Conservation (phyloP, 2,329 filamentous ascomycete species). For the Cryphonectria nitschkei region DNA sequence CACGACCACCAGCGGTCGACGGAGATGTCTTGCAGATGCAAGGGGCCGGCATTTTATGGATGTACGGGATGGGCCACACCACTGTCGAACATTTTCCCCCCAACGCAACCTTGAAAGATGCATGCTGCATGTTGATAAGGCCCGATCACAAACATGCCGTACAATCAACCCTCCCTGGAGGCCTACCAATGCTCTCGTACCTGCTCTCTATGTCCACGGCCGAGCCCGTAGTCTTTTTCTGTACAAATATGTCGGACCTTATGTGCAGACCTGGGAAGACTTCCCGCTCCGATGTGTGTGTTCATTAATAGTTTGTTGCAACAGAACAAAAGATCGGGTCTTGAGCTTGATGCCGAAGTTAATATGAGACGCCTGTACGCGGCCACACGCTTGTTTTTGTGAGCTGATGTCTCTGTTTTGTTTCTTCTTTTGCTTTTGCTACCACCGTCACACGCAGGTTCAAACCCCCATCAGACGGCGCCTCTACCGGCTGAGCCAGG, state of each 20-base stretch:
- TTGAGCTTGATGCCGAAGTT: not conserved
- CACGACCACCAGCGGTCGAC: not conserved
- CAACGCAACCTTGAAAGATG: not conserved
- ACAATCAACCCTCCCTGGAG: not conserved
- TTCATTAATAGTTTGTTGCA: not conserved
- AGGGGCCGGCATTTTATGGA: not conserved
- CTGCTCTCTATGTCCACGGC: not conserved
- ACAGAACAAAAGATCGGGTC: not conserved
- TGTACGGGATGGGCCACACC: not conserved
- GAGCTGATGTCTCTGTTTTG: not conserved
- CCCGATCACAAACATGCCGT: not conserved
- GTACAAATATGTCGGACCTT: not conserved
- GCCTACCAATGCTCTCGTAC: not conserved
- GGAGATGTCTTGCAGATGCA: constrained; percentile 8
- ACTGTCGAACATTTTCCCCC: not conserved
- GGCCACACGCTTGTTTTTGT: not conserved
- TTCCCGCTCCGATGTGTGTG: not conserved
- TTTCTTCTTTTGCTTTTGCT: not conserved
- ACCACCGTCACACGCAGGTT: not conserved
- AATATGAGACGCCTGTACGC: not conserved
- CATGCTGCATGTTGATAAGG: constrained; percentile 15
- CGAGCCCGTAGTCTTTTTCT: not conserved
- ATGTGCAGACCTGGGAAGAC: not conserved
- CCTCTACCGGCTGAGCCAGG: not conserved
- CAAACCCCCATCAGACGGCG: not conserved